Evolutionary conservation across 2,329 filamentous ascomycete genomes (phyloP).

Genomic region (Sporothrix phasma): DNA sequence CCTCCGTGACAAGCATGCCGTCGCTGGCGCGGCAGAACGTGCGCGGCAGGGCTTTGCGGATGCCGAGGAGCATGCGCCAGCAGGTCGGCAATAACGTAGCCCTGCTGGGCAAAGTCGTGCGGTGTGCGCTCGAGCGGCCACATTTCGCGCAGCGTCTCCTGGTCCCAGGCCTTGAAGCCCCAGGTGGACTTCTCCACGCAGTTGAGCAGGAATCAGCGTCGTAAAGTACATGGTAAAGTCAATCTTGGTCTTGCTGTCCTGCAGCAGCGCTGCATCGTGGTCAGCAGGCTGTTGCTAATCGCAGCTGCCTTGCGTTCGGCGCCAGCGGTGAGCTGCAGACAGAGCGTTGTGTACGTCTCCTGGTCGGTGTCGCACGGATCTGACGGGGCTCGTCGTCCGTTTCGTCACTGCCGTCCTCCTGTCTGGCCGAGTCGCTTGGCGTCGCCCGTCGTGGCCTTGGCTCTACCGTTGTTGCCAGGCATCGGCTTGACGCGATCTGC

Average conservation of each 20-base stretch:
- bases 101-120: constrained; percentile 47
- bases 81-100: constrained; percentile 47
- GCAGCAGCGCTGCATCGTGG: constrained; percentile 51
- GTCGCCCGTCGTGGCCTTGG: neutral
- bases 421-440: neutral
- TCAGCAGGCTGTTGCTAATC: constrained; percentile 48
- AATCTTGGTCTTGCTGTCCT: constrained; percentile 50
- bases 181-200: constrained; percentile 59
- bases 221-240: constrained; percentile 53
- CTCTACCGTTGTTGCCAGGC: neutral
- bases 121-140: constrained; percentile 55
- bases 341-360: constrained; percentile 51
- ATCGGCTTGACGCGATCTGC: constrained; percentile 42
- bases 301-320: constrained; percentile 53
- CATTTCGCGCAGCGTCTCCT: constrained; percentile 46
- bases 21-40: constrained; percentile 36
- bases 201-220: constrained; percentile 52
- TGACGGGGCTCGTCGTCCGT: constrained; percentile 27
- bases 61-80: constrained; percentile 52
- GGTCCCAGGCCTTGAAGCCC: constrained; percentile 59
- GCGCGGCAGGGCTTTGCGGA: constrained; percentile 49
- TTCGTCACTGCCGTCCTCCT: neutral
- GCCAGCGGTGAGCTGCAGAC: constrained; percentile 54
- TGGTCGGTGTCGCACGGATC: constrained; percentile 43
- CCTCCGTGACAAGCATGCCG: constrained; percentile 38